These are phyloP conservation scores for Rhizopogon vulgaris DNA, from an alignment of 768 basidiomycete genomes.

Conservation along the genomic window DNA sequence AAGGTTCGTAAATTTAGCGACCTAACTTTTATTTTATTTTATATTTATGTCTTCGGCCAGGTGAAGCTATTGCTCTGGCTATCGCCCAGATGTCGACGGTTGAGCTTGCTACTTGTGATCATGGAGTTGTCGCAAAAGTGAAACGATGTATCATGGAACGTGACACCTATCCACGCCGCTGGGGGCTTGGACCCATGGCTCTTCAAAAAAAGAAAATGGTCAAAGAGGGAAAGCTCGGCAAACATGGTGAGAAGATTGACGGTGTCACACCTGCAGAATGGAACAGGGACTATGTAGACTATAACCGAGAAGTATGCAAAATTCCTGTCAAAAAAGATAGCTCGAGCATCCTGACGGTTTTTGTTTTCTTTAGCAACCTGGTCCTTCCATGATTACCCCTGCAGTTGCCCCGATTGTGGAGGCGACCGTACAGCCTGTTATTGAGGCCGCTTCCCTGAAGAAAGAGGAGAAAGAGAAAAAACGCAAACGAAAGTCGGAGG, in stretches of 20 bases:
- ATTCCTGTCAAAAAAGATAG: conserved; percentile 9
- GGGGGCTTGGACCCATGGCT: conserved; percentile 98
- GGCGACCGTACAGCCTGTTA: conserved; percentile 24
- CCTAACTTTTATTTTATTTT: background rate
- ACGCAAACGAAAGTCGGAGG: conserved; percentile 74
- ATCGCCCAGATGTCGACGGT: conserved; percentile 98
- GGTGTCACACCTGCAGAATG: conserved; percentile 87
- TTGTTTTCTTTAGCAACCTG: conserved; percentile 29
- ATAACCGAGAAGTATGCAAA: conserved; percentile 57
- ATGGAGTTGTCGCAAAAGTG: conserved; percentile 98
- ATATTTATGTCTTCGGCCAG: conserved; percentile 28
- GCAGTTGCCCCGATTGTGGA: conserved; percentile 16
- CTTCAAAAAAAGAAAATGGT: conserved; percentile 97
- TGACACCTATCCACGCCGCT: conserved; percentile 94
- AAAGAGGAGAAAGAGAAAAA: conserved; percentile 74
- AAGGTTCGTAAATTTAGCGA: conserved; percentile 47
- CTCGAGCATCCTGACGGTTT: conserved; percentile 11
- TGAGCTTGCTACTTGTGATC: conserved; percentile 95
- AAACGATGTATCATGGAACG: conserved; percentile 99
- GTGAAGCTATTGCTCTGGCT: conserved; percentile 91
- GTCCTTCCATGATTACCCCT: conserved; percentile 26
- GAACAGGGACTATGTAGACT: conserved; percentile 92
- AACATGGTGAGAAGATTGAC: conserved; percentile 85
- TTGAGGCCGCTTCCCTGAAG: conserved; percentile 29
- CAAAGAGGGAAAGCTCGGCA: conserved; percentile 95